Base-by-base conservation (phyloP, 768 basidiomycete genomes). In the Tephrocybe sp. region DNA sequence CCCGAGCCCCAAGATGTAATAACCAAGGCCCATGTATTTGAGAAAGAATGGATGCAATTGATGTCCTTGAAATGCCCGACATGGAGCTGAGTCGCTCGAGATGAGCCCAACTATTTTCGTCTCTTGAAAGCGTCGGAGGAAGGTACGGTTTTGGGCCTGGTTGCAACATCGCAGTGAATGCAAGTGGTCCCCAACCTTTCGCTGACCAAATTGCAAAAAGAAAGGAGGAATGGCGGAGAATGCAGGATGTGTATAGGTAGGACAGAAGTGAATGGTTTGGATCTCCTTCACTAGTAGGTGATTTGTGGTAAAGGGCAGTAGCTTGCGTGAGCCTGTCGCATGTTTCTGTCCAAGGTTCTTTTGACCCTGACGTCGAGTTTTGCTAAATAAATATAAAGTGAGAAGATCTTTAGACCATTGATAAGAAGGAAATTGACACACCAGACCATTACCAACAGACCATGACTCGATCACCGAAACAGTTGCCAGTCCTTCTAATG, bases 21-120 rank as follows among this genome's bases (percentile, higher is more conserved):
- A 97, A 71, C 86, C 91, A 94, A 2, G 95, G 92, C 0, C 92
- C 93, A 54, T 96, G 90, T 0, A 86, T 78, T 60, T 86, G 84
- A 2, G 85, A 74, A n/a, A 91, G 68, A 18, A 81, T 71, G 6
- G 68, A 67, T 1, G 89, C 79, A 17, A 96, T 88, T 7, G 80
- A 75, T 0, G 81, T 74, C 21, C 91, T 81, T 24, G 84, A 74
- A 36, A 97, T 80, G 17, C 84, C 83, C 3, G 92, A 89, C 23
- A 86, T 73, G 6, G 73, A 68, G 41, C 82, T 84, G 37, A 92
- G 74, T 9, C 85, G 81, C 62, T 90, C 88, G 26, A 87, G 68
- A 51, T 75, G 73, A 1, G 76, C 67, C 70, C 75, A 78, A 17
- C 73, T 74, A 41, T 71, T 73, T 24, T 76, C 73, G 8, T 70